Conservation (phyloP, 2,329 filamentous ascomycete genomes). For the Monosporascus cannonballus region DNA sequence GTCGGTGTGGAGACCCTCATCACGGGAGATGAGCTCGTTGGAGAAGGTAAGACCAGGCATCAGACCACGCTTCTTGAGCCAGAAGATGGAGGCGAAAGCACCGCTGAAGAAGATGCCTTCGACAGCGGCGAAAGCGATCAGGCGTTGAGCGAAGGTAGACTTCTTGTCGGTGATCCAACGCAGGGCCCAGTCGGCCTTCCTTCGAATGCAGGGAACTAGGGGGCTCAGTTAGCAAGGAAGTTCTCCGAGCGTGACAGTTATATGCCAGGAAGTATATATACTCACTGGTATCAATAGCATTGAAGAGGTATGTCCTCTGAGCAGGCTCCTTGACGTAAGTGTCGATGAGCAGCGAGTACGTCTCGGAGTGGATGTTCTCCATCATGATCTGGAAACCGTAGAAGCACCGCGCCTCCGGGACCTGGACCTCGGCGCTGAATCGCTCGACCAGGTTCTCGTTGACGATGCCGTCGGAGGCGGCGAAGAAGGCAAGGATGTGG, state of each 20-base stretch:
- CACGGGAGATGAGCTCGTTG: conserved; percentile 99
- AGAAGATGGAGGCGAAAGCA: conserved; percentile 98
- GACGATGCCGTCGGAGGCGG: conserved; percentile 96
- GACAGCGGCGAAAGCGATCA: conserved; percentile 94
- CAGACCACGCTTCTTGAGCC: conserved; percentile 99
- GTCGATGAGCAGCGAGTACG: conserved; percentile 97
- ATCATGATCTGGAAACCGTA: conserved; percentile 99
- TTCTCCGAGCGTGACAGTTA: neutral
- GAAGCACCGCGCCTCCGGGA: conserved; percentile 98
- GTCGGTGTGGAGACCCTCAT: conserved; percentile 98
- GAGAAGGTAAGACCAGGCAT: conserved; percentile 99
- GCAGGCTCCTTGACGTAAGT: conserved; percentile 98
- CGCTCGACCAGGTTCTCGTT: conserved; percentile 99
- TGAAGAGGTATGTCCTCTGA: conserved; percentile 92
- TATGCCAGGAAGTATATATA: conserved; percentile 12
- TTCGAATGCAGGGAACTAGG: conserved; percentile 86
- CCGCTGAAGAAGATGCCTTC: conserved; percentile 99
- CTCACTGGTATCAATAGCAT: conserved; percentile 95
- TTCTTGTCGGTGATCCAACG: conserved; percentile 90
- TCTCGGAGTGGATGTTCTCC: conserved; percentile 99
- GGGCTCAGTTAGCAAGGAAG: conserved; percentile 12
- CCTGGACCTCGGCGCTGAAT: conserved; percentile 94
- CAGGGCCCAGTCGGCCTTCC: conserved; percentile 98
- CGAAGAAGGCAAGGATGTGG: conserved; percentile 98
- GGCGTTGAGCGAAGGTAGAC: conserved; percentile 90